Conservation (phyloP, 2,329 filamentous ascomycete species). For the Apiospora saccharicola region DNA sequence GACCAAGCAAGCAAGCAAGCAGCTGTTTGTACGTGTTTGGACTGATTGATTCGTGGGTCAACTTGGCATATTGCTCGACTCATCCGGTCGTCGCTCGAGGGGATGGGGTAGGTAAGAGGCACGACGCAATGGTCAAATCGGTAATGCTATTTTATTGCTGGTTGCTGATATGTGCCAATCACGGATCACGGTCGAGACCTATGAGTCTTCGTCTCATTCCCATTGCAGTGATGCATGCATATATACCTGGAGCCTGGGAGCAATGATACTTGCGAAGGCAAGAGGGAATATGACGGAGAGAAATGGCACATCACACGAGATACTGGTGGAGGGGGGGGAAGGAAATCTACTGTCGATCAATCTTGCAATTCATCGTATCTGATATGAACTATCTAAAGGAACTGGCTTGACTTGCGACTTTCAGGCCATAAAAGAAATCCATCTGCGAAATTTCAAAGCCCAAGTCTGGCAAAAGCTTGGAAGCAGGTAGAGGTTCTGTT, state of each 20-base stretch:
- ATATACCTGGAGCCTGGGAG: neutral
- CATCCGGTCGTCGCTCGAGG: too few relatives aligned
- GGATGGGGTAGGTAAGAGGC: too few relatives aligned
- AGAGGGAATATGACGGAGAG: neutral
- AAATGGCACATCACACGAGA: neutral
- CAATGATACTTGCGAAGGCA: neutral
- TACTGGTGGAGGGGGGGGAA: neutral
- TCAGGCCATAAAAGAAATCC: neutral
- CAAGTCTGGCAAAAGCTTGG: neutral
- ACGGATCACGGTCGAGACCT: too few relatives aligned
- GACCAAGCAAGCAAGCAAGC: too few relatives aligned
- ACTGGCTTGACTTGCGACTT: neutral
- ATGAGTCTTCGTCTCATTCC: too few relatives aligned
- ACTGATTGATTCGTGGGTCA: too few relatives aligned
- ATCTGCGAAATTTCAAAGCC: neutral
- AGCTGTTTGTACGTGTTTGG: too few relatives aligned
- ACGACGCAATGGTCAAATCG: too few relatives aligned
- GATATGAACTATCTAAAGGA: neutral
- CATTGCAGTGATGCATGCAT: neutral
- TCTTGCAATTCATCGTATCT: neutral
- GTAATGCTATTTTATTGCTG: too few relatives aligned
- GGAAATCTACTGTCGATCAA: neutral
- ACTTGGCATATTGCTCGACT: too few relatives aligned
- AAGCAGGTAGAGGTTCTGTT: neutral
- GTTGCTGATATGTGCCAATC: too few relatives aligned